These are phyloP conservation scores for Sparassis latifolia DNA, from an alignment of 1,284 basidiomycete species.

Conservation along the genomic window DNA sequence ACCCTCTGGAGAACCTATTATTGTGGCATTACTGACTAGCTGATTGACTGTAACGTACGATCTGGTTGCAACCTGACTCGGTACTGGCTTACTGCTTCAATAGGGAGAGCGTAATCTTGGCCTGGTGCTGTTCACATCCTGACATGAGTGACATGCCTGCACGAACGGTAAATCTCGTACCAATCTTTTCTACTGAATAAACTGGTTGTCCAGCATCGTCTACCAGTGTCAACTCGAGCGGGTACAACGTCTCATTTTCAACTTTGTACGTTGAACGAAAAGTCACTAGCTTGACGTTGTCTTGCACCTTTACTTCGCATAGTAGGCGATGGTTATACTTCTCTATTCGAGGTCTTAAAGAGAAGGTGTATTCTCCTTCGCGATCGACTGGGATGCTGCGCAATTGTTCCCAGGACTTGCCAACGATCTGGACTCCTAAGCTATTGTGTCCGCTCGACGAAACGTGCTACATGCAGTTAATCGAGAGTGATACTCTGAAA, in stretches of 20 bases:
- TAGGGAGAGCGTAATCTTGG: constrained; percentile 85
- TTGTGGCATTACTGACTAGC: constrained; percentile 1
- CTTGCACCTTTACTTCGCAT: constrained; percentile 86
- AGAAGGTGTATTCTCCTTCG: constrained; percentile 90
- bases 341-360: constrained; percentile 73
- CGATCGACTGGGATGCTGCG: constrained; percentile 88
- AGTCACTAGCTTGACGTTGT: constrained; percentile 95
- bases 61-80: constrained; percentile 89
- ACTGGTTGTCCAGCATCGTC: constrained; percentile 82
- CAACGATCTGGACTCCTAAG: constrained; percentile 80
- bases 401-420: constrained; percentile 88
- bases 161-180: constrained; percentile 31
- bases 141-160: constrained; percentile 6
- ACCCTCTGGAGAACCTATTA: constrained; percentile 53
- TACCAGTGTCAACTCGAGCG: constrained; percentile 88
- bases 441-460: constrained; percentile 75
- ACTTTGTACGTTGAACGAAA: constrained; percentile 92
- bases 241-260: constrained; percentile 90
- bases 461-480: constrained; percentile 54
- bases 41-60: constrained; percentile 46
- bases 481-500: neutral
- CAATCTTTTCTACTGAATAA: constrained; percentile 80
- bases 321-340: constrained; percentile 81
- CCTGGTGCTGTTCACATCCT: constrained; percentile 55
- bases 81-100: constrained; percentile 84